A percentile compares a stretch with the other conserved stretches of the same genome.
phyloP scores from a whole-genome alignment of 345 rosid species.

The Pelargonium nanum region DNA sequence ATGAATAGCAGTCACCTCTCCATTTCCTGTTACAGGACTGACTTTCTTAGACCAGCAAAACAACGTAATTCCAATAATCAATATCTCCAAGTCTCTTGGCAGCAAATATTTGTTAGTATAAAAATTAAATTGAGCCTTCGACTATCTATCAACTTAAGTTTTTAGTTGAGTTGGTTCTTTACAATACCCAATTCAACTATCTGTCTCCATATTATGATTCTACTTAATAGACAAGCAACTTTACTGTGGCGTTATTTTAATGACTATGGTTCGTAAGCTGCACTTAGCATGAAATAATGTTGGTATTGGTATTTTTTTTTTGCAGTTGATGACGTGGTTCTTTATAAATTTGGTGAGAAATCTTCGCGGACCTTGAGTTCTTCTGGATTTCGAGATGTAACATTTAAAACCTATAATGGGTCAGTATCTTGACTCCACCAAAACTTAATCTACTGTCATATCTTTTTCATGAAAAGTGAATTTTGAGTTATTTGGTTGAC shows the following conservation, averaged over 20 bases:
- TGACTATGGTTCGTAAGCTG: neutral
- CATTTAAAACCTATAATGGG: slow-evolving; percentile 73
- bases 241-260: neutral
- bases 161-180: too few relatives aligned
- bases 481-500: slow-evolving; percentile 4
- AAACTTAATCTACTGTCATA: neutral
- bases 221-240: neutral
- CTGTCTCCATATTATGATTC: too few relatives aligned
- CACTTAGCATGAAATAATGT: slow-evolving; percentile 5
- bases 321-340: slow-evolving; percentile 88
- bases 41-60: too few relatives aligned
- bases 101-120: too few relatives aligned
- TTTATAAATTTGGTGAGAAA: slow-evolving; percentile 75
- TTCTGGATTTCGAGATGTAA: slow-evolving; percentile 54
- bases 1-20: too few relatives aligned
- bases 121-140: too few relatives aligned
- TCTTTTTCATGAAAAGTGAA: neutral
- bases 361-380: slow-evolving; percentile 50
- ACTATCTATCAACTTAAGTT: too few relatives aligned
- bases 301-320: slow-evolving; percentile 11
- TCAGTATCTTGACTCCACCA: slow-evolving; percentile 14
- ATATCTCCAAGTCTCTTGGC: too few relatives aligned
- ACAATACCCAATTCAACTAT: too few relatives aligned
- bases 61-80: too few relatives aligned
- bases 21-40: too few relatives aligned